These are phyloP conservation scores for Trichoderma atroviride DNA, from an alignment of 2,329 filamentous ascomycete genomes.

Conservation along the genomic window DNA sequence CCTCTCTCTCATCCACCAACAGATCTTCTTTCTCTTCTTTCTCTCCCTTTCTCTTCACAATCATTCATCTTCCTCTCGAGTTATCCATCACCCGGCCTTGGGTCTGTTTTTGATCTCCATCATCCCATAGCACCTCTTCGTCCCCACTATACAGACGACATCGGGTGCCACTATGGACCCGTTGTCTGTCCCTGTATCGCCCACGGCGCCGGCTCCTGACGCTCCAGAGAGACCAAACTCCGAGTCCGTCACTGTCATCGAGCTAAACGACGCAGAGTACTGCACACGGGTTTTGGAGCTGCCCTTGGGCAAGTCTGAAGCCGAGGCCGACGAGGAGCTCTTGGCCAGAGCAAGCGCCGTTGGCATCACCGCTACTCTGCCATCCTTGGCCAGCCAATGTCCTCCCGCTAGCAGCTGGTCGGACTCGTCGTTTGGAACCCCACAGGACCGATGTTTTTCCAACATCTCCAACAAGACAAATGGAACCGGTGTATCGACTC, in stretches of 20 bases:
- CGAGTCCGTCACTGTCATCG: slow-evolving; percentile 34
- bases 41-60: too few species aligned
- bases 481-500: slow-evolving; percentile 47
- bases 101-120: not conserved
- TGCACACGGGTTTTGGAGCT: slow-evolving; percentile 45
- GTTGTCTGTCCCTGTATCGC: slow-evolving; percentile 11
- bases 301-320: slow-evolving; percentile 41
- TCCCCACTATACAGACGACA: not conserved
- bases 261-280: slow-evolving; percentile 47
- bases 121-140: not conserved
- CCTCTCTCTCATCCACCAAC: not conserved
- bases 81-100: not conserved
- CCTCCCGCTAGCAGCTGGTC: slow-evolving; percentile 48
- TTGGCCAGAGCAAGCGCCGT: slow-evolving; percentile 41
- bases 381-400: slow-evolving; percentile 38
- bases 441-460: slow-evolving; percentile 50
- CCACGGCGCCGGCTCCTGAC: not conserved
- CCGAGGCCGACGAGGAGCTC: slow-evolving; percentile 44
- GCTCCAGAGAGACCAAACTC: not conserved
- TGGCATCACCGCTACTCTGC: slow-evolving; percentile 39
- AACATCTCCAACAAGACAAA: slow-evolving; percentile 47
- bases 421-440: slow-evolving; percentile 44
- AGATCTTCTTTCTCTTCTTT: not conserved
- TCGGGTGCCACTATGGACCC: slow-evolving; percentile 18
- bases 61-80: not conserved